Conservation (phyloP, 257 asterid genomes). For the Galeopsis tetrahit region DNA sequence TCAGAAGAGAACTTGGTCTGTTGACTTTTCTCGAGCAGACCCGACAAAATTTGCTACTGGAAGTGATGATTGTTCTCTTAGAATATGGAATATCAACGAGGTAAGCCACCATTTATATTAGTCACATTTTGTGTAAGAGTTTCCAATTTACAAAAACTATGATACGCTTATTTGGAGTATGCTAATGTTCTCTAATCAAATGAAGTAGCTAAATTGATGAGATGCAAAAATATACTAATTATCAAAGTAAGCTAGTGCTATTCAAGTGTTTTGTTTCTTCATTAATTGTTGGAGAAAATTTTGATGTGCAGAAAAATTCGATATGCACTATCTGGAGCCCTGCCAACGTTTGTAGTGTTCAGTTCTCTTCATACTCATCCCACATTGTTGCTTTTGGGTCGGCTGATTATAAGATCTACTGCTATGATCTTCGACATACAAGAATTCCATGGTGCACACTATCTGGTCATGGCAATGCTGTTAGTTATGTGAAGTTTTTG, state of each 20-base stretch:
- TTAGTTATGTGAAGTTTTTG: conserved; percentile 58
- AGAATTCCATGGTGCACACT: conserved; percentile 62
- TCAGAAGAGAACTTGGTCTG: conserved; percentile 62
- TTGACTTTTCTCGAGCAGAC: conserved; percentile 62
- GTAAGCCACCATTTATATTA: neutral
- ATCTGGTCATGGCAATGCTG: conserved; percentile 55
- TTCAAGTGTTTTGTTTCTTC: neutral
- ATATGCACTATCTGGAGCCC: conserved; percentile 43
- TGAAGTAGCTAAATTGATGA: too few species aligned
- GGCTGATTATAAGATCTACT: conserved; percentile 47
- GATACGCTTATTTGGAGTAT: too few species aligned
- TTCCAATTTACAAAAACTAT: too few species aligned
- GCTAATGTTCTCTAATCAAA: too few species aligned
- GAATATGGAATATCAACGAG: conserved; percentile 56
- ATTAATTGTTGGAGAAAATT: too few species aligned
- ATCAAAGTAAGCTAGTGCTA: neutral
- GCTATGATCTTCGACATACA: conserved; percentile 56
- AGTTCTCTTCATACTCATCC: conserved; percentile 53
- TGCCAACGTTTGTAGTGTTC: conserved; percentile 60
- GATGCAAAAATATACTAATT: neutral
- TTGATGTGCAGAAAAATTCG: conserved; percentile 41
- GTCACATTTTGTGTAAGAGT: too few species aligned
- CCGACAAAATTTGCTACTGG: conserved; percentile 66
- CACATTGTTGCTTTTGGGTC: conserved; percentile 58
- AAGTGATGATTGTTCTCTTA: conserved; percentile 66